Evolutionary conservation across 306 rosid species (phyloP).

Genomic region (Rosa lucieae): DNA sequence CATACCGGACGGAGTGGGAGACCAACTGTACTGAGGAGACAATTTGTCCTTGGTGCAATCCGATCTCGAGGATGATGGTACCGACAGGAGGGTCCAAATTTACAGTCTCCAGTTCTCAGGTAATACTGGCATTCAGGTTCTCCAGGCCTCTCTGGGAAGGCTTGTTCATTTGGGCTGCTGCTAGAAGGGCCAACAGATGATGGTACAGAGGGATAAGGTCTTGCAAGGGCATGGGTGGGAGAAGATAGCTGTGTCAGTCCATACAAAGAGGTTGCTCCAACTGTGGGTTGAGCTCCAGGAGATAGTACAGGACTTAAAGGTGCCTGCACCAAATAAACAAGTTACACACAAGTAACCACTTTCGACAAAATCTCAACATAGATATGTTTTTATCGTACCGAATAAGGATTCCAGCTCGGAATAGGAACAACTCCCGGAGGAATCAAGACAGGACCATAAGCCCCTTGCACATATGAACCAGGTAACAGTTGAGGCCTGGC

Average conservation of each 20-base stretch:
- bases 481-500: slow-evolving; percentile 73
- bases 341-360: slow-evolving; percentile 7
- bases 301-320: slow-evolving; percentile 80
- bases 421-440: slow-evolving; percentile 78
- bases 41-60: slow-evolving; percentile 39
- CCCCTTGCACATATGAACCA: slow-evolving; percentile 83
- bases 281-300: slow-evolving; percentile 78
- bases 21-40: slow-evolving; percentile 68
- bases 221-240: slow-evolving; percentile 61
- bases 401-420: slow-evolving; percentile 80
- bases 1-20: slow-evolving; percentile 86
- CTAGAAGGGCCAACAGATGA: slow-evolving; percentile 52
- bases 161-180: slow-evolving; percentile 49
- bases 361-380: slow-evolving; percentile 11
- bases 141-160: slow-evolving; percentile 85
- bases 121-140: slow-evolving; percentile 80
- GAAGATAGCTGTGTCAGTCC: slow-evolving; percentile 76
- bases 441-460: slow-evolving; percentile 77
- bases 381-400: slow-evolving; percentile 47
- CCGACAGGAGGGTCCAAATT: slow-evolving; percentile 78
- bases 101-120: slow-evolving; percentile 86
- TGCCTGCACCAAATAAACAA: slow-evolving; percentile 53
- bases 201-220: slow-evolving; percentile 60
- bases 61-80: slow-evolving; percentile 77
- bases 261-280: slow-evolving; percentile 69